Conservation (phyloP, 2,329 filamentous ascomycete species). For the Chalaropsis thielavioides region DNA sequence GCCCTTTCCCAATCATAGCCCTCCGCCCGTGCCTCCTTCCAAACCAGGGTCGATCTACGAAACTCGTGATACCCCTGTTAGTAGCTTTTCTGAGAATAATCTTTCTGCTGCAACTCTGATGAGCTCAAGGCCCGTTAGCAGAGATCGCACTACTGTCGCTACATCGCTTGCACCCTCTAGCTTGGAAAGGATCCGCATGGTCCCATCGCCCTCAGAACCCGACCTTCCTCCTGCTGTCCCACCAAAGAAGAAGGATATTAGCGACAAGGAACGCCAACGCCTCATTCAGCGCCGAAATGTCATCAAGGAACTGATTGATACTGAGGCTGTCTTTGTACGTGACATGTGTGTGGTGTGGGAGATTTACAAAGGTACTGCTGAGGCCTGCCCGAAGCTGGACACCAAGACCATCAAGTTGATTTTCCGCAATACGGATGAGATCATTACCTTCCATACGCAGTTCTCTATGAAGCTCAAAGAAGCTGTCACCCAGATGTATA, state of each 20-base stretch:
- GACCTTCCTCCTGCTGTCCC: constrained; percentile 16
- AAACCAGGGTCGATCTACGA: constrained; percentile 17
- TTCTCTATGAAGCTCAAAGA: constrained; percentile 72
- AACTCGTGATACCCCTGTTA: constrained; percentile 13
- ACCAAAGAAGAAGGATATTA: constrained; percentile 16
- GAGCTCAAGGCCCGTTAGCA: constrained; percentile 32
- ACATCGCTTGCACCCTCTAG: constrained; percentile 16
- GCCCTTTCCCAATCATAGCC: constrained; percentile 35
- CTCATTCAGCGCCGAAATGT: constrained; percentile 68
- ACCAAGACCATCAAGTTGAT: constrained; percentile 74
- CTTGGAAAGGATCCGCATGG: constrained; percentile 12
- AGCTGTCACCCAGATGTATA: constrained; percentile 65
- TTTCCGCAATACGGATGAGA: constrained; percentile 84
- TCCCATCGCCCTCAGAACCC: constrained; percentile 10
- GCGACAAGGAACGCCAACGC: constrained; percentile 44
- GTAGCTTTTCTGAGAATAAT: constrained; percentile 17
- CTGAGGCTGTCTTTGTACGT: constrained; percentile 70
- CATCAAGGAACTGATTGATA: constrained; percentile 84
- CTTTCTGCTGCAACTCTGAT: constrained; percentile 31
- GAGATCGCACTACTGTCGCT: constrained; percentile 23
- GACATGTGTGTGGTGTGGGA: constrained; percentile 97
- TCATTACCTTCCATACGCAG: constrained; percentile 69
- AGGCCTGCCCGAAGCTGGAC: constrained; percentile 65
- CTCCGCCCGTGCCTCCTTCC: constrained; percentile 34
- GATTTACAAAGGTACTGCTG: constrained; percentile 89